phyloP scores from a whole-genome alignment of 2,329 filamentous ascomycete species.

The Celoporthe dispersa region DNA sequence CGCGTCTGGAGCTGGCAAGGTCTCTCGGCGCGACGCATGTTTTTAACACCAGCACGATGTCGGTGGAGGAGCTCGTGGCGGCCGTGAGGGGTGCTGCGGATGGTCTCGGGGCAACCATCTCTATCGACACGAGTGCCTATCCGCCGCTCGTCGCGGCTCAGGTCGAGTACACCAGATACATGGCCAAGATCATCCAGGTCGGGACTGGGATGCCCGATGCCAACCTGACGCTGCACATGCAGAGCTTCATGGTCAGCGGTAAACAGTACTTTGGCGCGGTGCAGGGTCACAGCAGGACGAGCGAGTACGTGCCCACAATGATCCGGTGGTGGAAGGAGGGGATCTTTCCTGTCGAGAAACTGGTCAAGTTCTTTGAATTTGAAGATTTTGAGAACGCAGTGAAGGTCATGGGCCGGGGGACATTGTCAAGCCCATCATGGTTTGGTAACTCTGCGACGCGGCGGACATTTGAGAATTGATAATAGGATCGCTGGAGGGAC shows the following conservation, averaged over 20 bases:
- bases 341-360: conserved; percentile 30
- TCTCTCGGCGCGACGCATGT: conserved; percentile 46
- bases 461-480: background rate
- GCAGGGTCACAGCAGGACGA: conserved; percentile 41
- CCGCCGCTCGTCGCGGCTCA: conserved; percentile 46
- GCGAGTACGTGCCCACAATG: conserved; percentile 39
- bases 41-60: conserved; percentile 34
- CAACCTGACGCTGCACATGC: conserved; percentile 47
- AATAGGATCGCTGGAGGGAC: background rate
- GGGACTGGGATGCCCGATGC: conserved; percentile 50
- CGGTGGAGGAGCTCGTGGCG: conserved; percentile 49
- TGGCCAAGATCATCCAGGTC: conserved; percentile 55
- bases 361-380: conserved; percentile 30
- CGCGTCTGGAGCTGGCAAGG: conserved; percentile 44
- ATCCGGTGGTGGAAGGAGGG: conserved; percentile 33
- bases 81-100: conserved; percentile 52
- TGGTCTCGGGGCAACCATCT: conserved; percentile 49
- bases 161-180: conserved; percentile 46
- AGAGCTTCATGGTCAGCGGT: conserved; percentile 50
- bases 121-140: conserved; percentile 55
- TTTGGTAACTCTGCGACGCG: conserved; percentile 26
- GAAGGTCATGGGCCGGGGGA: conserved; percentile 29
- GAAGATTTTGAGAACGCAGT: conserved; percentile 30
- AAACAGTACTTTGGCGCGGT: conserved; percentile 52
- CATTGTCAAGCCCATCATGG: conserved; percentile 32